Evolutionary conservation across 2,329 filamentous ascomycete species (phyloP).

Genomic region (Plenodomus tracheiphilus): DNA sequence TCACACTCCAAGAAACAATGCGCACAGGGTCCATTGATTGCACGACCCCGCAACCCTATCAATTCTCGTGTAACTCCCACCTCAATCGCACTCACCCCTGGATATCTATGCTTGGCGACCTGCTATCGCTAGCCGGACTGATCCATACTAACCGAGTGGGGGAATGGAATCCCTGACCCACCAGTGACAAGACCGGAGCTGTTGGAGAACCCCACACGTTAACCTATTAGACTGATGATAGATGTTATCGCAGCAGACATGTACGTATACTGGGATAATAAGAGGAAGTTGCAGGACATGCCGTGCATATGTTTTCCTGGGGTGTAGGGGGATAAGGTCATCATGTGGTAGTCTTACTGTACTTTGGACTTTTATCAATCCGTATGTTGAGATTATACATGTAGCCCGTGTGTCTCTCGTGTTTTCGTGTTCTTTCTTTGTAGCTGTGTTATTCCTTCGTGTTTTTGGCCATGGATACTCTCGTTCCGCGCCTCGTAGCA

Average conservation of each 20-base stretch:
- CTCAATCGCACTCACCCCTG: not conserved
- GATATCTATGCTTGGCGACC: slow-evolving; percentile 5
- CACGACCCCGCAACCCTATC: not conserved
- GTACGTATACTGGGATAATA: not conserved
- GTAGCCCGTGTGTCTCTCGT: too few relatives aligned
- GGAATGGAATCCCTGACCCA: slow-evolving; percentile 25
- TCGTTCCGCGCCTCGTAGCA: slow-evolving; percentile 13
- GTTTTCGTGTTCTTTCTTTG: not conserved
- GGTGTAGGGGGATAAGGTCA: too few relatives aligned
- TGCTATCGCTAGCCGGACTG: slow-evolving; percentile 8
- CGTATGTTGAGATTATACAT: too few relatives aligned
- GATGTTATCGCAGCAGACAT: slow-evolving; percentile 16
- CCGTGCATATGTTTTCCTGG: slow-evolving; percentile 5
- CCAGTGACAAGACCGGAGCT: slow-evolving; percentile 15
- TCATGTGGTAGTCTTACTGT: too few relatives aligned
- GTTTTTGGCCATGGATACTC: slow-evolving; percentile 7
- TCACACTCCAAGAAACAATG: too few relatives aligned
- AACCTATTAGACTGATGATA: not conserved
- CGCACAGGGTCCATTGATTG: not conserved
- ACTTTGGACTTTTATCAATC: too few relatives aligned
- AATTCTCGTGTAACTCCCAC: not conserved
- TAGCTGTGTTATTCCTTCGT: not conserved
- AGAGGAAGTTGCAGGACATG: slow-evolving; percentile 10
- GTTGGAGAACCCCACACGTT: slow-evolving; percentile 16
- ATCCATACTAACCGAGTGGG: slow-evolving; percentile 21